Evolutionary conservation across 2,329 filamentous ascomycete species (phyloP).

Genomic region (Akanthomyces lecanii): DNA sequence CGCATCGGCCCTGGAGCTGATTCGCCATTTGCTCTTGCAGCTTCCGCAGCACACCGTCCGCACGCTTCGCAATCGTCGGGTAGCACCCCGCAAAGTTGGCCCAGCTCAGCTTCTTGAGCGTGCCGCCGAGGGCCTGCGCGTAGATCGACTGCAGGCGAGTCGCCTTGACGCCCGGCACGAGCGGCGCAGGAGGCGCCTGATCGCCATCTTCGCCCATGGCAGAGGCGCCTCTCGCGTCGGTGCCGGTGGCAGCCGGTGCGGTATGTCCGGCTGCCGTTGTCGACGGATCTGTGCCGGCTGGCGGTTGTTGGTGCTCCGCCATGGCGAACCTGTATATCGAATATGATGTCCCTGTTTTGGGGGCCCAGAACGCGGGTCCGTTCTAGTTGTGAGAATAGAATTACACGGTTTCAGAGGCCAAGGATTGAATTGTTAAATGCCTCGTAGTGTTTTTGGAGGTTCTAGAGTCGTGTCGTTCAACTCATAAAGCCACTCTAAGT

Average conservation of each 20-base stretch:
- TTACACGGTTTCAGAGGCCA: too few relatives aligned
- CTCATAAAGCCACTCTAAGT: not conserved
- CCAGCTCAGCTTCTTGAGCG: constrained; percentile 52
- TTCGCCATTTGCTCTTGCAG: constrained; percentile 57
- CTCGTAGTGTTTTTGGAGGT: too few relatives aligned
- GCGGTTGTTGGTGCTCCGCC: not conserved
- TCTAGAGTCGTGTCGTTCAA: too few relatives aligned
- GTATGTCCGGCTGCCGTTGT: not conserved
- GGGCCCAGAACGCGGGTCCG: too few relatives aligned
- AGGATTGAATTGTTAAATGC: too few relatives aligned
- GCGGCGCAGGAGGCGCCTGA: not conserved
- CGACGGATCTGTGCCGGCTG: not conserved
- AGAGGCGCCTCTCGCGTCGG: too few relatives aligned
- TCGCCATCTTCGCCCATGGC: not conserved
- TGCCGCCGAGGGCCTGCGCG: constrained; percentile 47
- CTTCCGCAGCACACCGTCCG: constrained; percentile 47
- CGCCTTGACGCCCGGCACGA: constrained; percentile 52
- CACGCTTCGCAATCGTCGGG: constrained; percentile 51
- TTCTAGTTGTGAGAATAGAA: too few relatives aligned
- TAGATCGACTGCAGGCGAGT: constrained; percentile 51
- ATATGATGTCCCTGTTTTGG: too few relatives aligned
- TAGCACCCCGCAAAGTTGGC: constrained; percentile 58
- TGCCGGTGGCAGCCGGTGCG: not conserved
- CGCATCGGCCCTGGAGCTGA: constrained; percentile 50
- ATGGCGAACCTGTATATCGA: not conserved